Percentiles rank a stretch among this genome's conserved stretches.
These are phyloP conservation scores for Trebouxia sp. DNA, from an alignment of 139 green algal genomes.

Conservation along the genomic window DNA sequence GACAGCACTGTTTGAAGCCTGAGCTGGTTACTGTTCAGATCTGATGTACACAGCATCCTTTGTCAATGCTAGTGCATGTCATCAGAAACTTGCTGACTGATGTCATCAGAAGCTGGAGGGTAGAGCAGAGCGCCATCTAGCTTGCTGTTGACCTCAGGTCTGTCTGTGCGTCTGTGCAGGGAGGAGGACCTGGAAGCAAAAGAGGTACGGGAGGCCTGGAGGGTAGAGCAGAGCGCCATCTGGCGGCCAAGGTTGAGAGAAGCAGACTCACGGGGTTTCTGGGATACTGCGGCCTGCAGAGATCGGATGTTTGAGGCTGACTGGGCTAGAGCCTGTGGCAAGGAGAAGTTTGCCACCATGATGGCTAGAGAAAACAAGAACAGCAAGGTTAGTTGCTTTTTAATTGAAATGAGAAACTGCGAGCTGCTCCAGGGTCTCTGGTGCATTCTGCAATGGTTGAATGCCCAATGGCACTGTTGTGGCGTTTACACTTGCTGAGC, in stretches of 20 bases:
- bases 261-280: conserved; percentile 58
- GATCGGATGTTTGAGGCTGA: conserved; percentile 74
- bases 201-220: conserved; percentile 61
- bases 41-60: too few species aligned
- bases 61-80: too few species aligned
- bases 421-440: too few species aligned
- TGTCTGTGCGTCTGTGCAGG: neutral
- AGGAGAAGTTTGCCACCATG: conserved; percentile 80
- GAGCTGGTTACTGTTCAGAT: too few species aligned
- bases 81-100: too few species aligned
- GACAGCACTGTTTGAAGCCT: too few species aligned
- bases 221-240: conserved; percentile 60
- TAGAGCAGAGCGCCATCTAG: conserved; percentile 69
- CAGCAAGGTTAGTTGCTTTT: conserved; percentile 42
- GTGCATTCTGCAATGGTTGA: too few species aligned
- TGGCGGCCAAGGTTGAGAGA: conserved; percentile 72
- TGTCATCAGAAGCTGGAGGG: too few species aligned
- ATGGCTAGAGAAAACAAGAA: conserved; percentile 67
- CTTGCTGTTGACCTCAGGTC: too few species aligned
- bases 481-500: too few species aligned
- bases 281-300: conserved; percentile 51
- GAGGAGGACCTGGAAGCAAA: conserved; percentile 59
- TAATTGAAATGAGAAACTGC: too few species aligned
- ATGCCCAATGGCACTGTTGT: too few species aligned
- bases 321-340: conserved; percentile 61